Evolutionary conservation across 257 asterid species (phyloP), one percentile per base, ranked within the genome.

Genomic region (Eustoma russellianum): DNA sequence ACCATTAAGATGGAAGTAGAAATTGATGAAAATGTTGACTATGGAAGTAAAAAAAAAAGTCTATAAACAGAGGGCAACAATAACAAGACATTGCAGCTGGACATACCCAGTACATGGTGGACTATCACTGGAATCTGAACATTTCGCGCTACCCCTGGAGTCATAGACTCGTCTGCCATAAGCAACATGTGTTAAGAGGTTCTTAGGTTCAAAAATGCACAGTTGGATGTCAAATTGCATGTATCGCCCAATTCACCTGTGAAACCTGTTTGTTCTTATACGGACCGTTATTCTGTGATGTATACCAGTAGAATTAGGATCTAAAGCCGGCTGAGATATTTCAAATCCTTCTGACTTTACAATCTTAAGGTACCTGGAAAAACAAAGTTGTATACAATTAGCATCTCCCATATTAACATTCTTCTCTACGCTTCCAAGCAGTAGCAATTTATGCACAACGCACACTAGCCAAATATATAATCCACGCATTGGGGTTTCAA

Each of bases 311-410:
- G 99, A 92, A 75, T 92, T 83, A 46, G 99, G 99, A 77, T 88
- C 97, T 76, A 92, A 72, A 62, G 99, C 99, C 17, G 99, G 99
- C 83, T 92, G 99, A 52, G 99, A 92, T 70, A 92, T 88, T 63
- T 88, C 97, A n/a, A 92, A 78, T 28, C 97, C 95, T 78, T 69
- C 84, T 13, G 93, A 76, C 74, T 76, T 88, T 38, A 92, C 78
- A 38, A 92, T 88, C 61, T 74, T 70, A 57, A 92, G 80, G 65
- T 92, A 92, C 78, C 98, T 89, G 63, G 33, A 17, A 60, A 41
- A 34, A n/a, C n/a, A n/a, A 55, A 59, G 34, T 55, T 59, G 46
- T 33, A 46, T 10, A 17, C 28, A 34, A 7, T 2, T 8, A 54
- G 24, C 48, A 38, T 6, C 5, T 1, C 11, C 46, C 7, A 38